Evolutionary conservation across 495 filamentous ascomycete genomes (phyloP), one percentile per base, ranked within the genome.

Genomic region (Daldinia vernicosa): DNA sequence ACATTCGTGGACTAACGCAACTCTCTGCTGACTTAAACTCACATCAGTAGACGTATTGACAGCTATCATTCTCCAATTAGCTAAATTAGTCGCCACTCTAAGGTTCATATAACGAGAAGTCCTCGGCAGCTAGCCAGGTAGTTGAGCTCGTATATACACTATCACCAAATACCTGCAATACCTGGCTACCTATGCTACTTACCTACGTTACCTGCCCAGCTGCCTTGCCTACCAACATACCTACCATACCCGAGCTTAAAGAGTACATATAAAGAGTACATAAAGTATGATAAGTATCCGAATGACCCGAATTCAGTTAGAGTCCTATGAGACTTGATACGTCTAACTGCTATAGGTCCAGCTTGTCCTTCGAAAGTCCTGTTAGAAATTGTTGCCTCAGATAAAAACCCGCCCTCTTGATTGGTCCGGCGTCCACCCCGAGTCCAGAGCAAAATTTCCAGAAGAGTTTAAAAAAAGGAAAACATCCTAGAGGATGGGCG

Each of bases 341-440:
- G 9, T 52, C 15, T 15, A 24, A 28, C 40, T 4, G 6, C 40
- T 47, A 6, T 47, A 40, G 12, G 11, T 40, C 15, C 37, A 30
- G 3, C n/a, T 40, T 40, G 1, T 40, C 11, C 35, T 15, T 35
- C 12, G 0, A 35, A 24, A 24, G 43, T 24, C 3, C n/a, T 4
- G 19, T 12, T 24, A 0, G 50, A 3, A 30, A 30, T n/a, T 53
- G 8, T 53, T 12, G 50, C 26, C 50, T 17, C 50, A 12, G 12
- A 14, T 8, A 27, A 53, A 53, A 28, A 12, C 6, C 24, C 4
- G 15, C 4, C 26, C 8, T n/a, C 50, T 14, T 67, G 37, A 67
- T 67, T 67, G 65, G 65, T 6, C 28, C 65, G 65, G 65, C 27
- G 0, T 17, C n/a, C 3, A 22, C 8, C 11, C 65, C 58, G 57